Evolutionary conservation across 129 eudicot genomes (phyloP).

Genomic region (Flaveria brownii): DNA sequence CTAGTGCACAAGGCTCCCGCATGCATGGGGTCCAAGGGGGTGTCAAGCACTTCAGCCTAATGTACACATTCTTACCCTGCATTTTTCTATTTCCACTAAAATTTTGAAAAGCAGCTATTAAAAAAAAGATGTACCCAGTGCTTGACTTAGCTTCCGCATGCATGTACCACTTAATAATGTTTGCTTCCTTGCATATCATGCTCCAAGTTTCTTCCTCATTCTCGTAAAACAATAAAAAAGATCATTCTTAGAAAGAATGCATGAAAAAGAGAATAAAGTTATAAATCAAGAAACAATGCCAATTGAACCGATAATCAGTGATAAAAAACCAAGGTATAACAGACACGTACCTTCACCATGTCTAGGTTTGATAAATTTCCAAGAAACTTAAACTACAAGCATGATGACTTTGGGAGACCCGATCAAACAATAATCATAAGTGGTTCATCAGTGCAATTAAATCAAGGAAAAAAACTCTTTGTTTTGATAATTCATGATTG

Average conservation of each 20-base stretch:
- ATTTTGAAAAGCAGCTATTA: too few relatives aligned
- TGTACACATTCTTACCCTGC: too few relatives aligned
- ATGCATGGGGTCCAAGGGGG: too few relatives aligned
- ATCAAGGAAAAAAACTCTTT: background rate
- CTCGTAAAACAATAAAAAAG: background rate
- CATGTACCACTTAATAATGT: background rate
- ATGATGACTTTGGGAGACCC: background rate
- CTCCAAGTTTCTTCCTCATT: background rate
- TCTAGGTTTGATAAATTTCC: background rate
- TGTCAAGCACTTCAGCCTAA: too few relatives aligned
- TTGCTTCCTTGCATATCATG: constrained; percentile 2
- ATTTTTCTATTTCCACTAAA: too few relatives aligned
- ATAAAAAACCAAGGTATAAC: background rate
- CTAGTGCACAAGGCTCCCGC: too few relatives aligned
- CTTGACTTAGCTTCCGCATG: too few relatives aligned
- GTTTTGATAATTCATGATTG: background rate
- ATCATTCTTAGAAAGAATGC: background rate
- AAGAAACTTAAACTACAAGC: background rate
- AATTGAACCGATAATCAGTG: background rate
- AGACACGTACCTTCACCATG: background rate
- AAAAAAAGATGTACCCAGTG: too few relatives aligned
- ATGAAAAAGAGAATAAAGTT: background rate
- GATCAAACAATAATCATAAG: background rate
- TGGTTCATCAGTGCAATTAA: background rate
- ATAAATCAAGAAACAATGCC: background rate